Evolutionary conservation across 305 asterid species (phyloP), one percentile per base, ranked within the genome.

Genomic region (Fraxinus ornus): DNA sequence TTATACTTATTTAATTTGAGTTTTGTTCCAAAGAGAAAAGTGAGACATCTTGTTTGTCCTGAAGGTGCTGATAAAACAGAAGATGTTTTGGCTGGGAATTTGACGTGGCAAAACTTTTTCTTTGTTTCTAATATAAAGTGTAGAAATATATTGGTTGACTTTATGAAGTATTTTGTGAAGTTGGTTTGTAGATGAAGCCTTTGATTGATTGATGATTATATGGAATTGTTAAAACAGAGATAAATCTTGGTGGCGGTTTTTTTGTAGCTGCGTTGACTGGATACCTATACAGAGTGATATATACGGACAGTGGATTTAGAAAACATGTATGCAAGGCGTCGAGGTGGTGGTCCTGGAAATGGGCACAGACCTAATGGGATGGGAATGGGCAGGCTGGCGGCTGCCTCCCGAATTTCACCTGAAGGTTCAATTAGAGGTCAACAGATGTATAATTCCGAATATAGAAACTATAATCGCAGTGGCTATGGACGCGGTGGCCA

Each of bases 261-360:
- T 39, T 37, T 37, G 83, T 77, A 66, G 28, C 80, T 75, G 71
- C 60, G 37, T 86, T 44, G 39, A 78, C 30, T 57, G 71, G 19
- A 13, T 78, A 22, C n/a, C 66, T 77, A 39, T 30, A 70, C 17
- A 76, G 49, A 72, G 49, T 33, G 49, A 72, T 24, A 83, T 80
- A 55, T 76, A 47, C 26, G 41, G 15, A 57, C 4, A 55, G 75
- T 60, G 81, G 41, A 79, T 57, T 76, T 83, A 78, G 70, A 79
- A 85, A 86, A 87, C 68, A 95, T 96, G 99, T 92, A 94, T 83
- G 92, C 90, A 0, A 89, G 95, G 86, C 93, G 92, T 81, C 90
- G 97, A 33, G 87, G 84, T 68, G 89, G 93, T 66, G 89, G 93
- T 66, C 94, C 92, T 1, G 97, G 90, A 62, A 93, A 86, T 86